phyloP scores from a whole-genome alignment of 371 early-diverging fungal species.

The Umbelopsis sp. region DNA sequence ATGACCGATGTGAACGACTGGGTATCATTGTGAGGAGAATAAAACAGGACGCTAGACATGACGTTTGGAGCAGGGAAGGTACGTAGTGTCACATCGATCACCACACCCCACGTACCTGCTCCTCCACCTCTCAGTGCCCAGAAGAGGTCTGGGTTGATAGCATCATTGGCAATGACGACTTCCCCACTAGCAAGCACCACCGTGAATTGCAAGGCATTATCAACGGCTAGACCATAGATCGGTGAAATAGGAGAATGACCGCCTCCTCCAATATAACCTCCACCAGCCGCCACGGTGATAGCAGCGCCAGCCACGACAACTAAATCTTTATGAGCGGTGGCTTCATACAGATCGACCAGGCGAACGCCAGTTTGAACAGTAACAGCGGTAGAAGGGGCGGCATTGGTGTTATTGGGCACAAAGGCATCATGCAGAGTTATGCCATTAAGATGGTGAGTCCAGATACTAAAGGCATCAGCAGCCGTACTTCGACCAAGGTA shows the following conservation, averaged over 20 bases:
- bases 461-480: constrained; percentile 41
- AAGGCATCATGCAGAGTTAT: constrained; percentile 31
- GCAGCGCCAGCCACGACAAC: constrained; percentile 35
- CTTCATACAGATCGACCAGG: background rate
- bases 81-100: constrained; percentile 26
- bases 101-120: constrained; percentile 47
- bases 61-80: background rate
- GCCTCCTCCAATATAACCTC: constrained; percentile 41
- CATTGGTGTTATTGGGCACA: constrained; percentile 27
- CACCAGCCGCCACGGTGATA: constrained; percentile 31
- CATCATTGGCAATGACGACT: constrained; percentile 35
- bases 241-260: constrained; percentile 34
- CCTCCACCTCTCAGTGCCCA: constrained; percentile 66
- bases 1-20: background rate
- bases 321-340: background rate
- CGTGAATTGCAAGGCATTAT: constrained; percentile 48
- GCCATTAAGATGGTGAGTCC: constrained; percentile 40
- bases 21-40: background rate
- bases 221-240: constrained; percentile 48
- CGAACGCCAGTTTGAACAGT: constrained; percentile 5
- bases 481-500: constrained; percentile 43
- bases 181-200: constrained; percentile 48
- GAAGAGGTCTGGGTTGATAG: constrained; percentile 49
- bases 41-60: background rate
- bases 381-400: constrained; percentile 17